Base-by-base conservation (phyloP, 2,329 filamentous ascomycete species). In the Penicillium sp. region DNA sequence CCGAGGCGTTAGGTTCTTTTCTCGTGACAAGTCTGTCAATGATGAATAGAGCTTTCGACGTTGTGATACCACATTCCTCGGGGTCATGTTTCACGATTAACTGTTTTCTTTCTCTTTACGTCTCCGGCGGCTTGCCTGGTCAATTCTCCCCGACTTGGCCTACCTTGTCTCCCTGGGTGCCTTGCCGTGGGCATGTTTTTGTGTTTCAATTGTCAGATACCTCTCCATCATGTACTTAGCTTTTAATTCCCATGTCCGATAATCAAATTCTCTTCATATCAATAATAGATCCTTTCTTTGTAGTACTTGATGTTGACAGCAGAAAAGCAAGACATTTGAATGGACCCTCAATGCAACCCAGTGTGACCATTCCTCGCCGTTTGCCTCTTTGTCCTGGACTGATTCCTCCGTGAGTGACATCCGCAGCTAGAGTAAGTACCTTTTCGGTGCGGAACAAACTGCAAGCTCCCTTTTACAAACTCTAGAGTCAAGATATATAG, bases 171-270 rank as follows among this genome's bases (percentile, higher is more conserved):
- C 29, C 40, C 42, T 20, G 26, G 33, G 22, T 41, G n/a, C 26
- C 37, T 59, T 46, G 56, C 37, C 45, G 37, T 56, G 51, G 58
- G 54, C 54, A 55, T 63, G 46, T 60, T 53, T 53, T 53, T 56
- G 54, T 54, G 25, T 44, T 56, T 51, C 41, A 45, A 50, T 54
- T 66, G 63, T 64, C 67, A 70, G 68, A 71, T 72, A 71, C 68
- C 69, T 72, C 66, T 65, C 61, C 63, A 54, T 58, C 54, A 62
- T 71, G 66, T 72, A 70, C 52, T 60, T 67, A 68, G 50, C 60
- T 53, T 61, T 59, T 64, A 62, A 61, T 60, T 53, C n/a, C 23
- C 49, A 58, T 63, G 55, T 58, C 54, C 61, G 40, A 67, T 63
- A 64, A 63, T 64, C 49, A 18, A 57, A 54, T 44, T 25, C 20